Base-by-base conservation (phyloP, 352 stramenopile species). In the Plasmopara halstedii region DNA sequence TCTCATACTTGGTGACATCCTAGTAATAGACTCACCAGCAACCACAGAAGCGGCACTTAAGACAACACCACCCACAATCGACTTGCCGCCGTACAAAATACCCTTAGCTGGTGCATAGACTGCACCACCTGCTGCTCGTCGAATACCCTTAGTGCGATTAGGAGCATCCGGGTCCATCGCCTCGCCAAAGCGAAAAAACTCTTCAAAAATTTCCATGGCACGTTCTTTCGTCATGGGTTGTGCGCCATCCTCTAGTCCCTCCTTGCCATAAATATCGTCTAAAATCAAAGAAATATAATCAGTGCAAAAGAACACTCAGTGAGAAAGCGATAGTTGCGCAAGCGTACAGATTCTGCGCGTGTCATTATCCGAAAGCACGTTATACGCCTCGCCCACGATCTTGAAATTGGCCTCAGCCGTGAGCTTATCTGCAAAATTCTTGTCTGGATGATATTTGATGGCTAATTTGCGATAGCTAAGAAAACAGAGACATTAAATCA, bases 391-490 rank as follows among this genome's bases (percentile, higher is more conserved):
- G 50, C 75, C 87, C 33, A 97, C 87, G 51, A 96, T 83, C 64
- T 97, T 97, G 56, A 97, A 97, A 63, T 96, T 95, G 39, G 90
- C 74, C 52, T 94, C 85, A 17, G 88, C 83, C 31, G 82, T 58
- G 38, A 86, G 50, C 56, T 89, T 88, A 47, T 90, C 81, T 11
- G 69, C 56, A 26, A 76, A 79, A 57, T 97, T 96, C 70, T 96
- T 96, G 69, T 97, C 88, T 13, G 88, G 88, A 50, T 97, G 88
- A 64, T 94, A 95, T 64, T 95, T 96, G 64, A 97, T 88, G 36
- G 88, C 86, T 21, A 97, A 55, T 57, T 95, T 95, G 22, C 85
- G 75, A 56, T 97, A 97, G 13, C 82, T 93, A 46, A n/a, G n/a
- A n/a, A 32, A 46, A 32, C 26, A 36, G 25, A 29, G 25, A 4